Base-by-base conservation (phyloP, 768 basidiomycete species). In the Suillus discolor region DNA sequence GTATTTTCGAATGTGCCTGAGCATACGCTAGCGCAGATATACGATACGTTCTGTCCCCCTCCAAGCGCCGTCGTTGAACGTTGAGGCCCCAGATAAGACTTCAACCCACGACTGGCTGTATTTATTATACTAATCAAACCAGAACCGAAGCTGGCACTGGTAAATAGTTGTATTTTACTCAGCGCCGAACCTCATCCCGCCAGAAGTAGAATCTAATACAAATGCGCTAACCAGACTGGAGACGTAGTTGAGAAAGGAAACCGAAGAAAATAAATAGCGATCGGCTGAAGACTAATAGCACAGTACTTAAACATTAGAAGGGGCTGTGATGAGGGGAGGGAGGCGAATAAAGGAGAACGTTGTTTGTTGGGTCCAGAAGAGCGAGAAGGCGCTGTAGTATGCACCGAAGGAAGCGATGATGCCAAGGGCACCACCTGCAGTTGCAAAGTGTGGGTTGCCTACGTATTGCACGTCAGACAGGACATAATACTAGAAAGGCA, bases 311-410 rank as follows among this genome's bases (percentile, higher is more conserved):
- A 54, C 70, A 23, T 65, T 57, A 16, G 71, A 69, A 57, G 73
- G 71, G 1, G 71, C 68, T 7, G 38, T 8, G 5, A 74, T 42
- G 28, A 74, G 16, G 45, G 65, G 69, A 4, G 73, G 73, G 12
- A 74, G 64, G 18, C 67, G 75, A 31, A 76, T 74, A 63, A 71
- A 72, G 13, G 71, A 74, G 38, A 18, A 64, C 1, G 73, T 74
- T 11, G 75, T 72, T 36, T 74, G 70, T 59, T 76, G 71, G 9
- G 73, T 76, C 75, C 75, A 74, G 57, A 74, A 70, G 62, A 65
- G 57, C 16, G 74, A 70, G 41, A 74, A 4, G 18, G 73, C 65
- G 4, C 68, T 71, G 18, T 76, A 74, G 73, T 73, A 76, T 62
- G 73, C 71, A 11, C 75, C 73, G 12, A 71, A 74, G 11, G 73